Evolutionary conservation across 2,329 filamentous ascomycete species (phyloP), one percentile per base, ranked within the genome.

Genomic region (Nothophaeocryptopus gaeumannii): DNA sequence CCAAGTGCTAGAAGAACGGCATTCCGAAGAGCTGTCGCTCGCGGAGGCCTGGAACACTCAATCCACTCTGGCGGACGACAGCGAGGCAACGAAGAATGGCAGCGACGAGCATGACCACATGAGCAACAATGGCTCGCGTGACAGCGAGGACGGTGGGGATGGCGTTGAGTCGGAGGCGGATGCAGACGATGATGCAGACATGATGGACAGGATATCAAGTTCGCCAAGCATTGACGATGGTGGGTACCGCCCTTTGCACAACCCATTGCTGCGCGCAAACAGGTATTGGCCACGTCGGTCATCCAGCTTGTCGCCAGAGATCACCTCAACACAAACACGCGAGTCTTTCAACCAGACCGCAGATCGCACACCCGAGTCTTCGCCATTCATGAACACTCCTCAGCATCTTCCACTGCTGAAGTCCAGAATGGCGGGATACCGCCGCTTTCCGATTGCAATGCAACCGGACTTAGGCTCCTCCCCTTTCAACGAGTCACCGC

Each of bases 161-260:
- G 63, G 61, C 41, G 64, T 65, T 32, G 71, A 67, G 14, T 63
- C 61, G 26, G 63, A 63, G 35, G 62, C 62, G 14, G 69, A 65
- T 35, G 67, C 74, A 43, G 80, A 82, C 41, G 84, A 85, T 62
- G 39, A 40, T 66, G 84, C 96, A 72, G 92, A 97, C 71, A 84
- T 96, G 84, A 89, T 95, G 87, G 93, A 97, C 76, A 93, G 93
- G 72, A 96, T 99, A 60, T 97, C 92, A 64, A 97, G 91, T 72
- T 97, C 92, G 64, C 93, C 93, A 67, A 97, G 92, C 63, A 99
- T 99, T 72, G 90, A 95, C 78, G 92, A 97, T 86, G 92, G 92
- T 99, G 84, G 80, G 90, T 93, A 77, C 74, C 59, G 33, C 60
- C 20, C 20, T 26, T 26, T 26, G 20, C 20, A 26, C 7, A 7